phyloP scores from a whole-genome alignment of 176 grass and related monocot species.

The Phyllostachys edulis region DNA sequence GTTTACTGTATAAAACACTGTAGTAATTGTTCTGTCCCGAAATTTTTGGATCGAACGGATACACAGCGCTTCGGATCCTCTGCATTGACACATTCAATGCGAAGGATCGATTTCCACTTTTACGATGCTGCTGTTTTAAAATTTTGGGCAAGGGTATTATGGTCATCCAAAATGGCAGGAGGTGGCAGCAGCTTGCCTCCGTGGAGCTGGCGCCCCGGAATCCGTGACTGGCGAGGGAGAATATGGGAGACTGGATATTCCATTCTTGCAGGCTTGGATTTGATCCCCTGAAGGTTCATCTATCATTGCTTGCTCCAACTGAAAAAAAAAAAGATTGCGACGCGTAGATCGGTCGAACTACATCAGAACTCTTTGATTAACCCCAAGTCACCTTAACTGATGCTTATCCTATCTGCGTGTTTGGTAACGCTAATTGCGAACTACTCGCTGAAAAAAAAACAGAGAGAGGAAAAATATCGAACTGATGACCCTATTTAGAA shows the following conservation, averaged over 20 bases:
- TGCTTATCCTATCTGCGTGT: too few species aligned
- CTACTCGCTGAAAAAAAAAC: too few species aligned
- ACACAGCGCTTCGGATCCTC: too few species aligned
- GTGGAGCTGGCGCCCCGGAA: conserved; percentile 2
- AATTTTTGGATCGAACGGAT: too few species aligned
- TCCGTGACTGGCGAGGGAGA: neutral
- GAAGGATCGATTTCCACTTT: too few species aligned
- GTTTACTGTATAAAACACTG: too few species aligned
- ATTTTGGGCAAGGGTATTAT: neutral
- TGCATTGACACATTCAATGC: too few species aligned
- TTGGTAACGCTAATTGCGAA: too few species aligned
- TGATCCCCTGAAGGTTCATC: neutral
- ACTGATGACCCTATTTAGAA: too few species aligned
- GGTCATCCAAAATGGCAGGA: neutral
- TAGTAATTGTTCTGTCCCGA: too few species aligned
- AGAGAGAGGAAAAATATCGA: too few species aligned
- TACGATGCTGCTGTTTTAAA: neutral
- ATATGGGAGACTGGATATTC: conserved; percentile 39
- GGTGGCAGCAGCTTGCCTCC: neutral
- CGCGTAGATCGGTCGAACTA: neutral
- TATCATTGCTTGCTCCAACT: neutral
- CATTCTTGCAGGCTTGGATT: neutral
- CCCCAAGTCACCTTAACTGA: too few species aligned
- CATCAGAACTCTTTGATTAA: neutral
- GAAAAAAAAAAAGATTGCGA: neutral